Evolutionary conservation across 2,329 filamentous ascomycete genomes (phyloP), one percentile per base, ranked within the genome.

Genomic region (Penicillium sp.): DNA sequence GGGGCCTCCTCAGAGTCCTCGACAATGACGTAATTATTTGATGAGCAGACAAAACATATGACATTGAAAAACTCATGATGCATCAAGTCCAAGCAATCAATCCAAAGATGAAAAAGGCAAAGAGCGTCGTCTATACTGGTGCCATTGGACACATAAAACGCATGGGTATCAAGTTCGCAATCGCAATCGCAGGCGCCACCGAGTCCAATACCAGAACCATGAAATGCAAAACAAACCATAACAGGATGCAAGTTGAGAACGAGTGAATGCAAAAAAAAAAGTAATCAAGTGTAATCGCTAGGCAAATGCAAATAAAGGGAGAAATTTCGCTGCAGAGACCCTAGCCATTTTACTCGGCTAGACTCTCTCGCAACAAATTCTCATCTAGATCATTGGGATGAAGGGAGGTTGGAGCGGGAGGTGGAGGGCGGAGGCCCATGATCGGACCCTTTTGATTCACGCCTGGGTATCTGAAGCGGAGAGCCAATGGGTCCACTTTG

Each of bases 371-470:
- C 62, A 91, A 67, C 8, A 85, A 83, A 40, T 83, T 80, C 34
- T 79, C 77, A 65, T 89, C 85, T 21, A 89, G 69, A 1, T 72
- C 73, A 24, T 83, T 79, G 0, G 87, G 77, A 14, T 82, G 80
- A 10, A 89, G 81, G 55, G 81, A 81, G 34, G 80, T 78, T 2
- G 83, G 81, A 1, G 83, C 34, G 71, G 78, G 70, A 74, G 82
- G 66, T 71, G 83, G 71, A 74, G 82, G 66, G 73, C 84, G 79
- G 59, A 93, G 88, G 0, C 90, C 89, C 0, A 88, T 84, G 41
- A 94, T 87, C 0, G 84, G 80, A 0, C 90, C 90, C 1, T 83
- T 81, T 67, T 93, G 90, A 65, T 94, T 94, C 67, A 94, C 90
- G 0, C 90, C 90, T 1, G 88, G 83, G 4, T 82, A 74, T 41